A percentile compares a stretch with the other conserved stretches of the same genome.
These are phyloP conservation scores for Spathaspora girioi DNA, from an alignment of 805 yeast species.

Conservation along the genomic window DNA sequence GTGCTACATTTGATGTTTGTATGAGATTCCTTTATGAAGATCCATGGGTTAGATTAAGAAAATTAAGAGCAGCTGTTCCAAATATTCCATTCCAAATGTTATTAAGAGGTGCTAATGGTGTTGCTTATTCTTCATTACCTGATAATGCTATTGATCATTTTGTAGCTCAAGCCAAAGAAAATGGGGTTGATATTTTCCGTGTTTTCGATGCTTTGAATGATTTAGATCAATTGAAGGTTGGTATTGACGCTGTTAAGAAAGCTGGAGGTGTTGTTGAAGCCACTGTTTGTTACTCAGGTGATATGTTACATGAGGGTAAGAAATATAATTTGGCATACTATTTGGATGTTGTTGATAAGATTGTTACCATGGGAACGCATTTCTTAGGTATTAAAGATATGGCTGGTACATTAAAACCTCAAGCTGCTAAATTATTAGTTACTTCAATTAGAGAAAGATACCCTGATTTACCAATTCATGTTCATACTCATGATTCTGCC, in stretches of 20 bases:
- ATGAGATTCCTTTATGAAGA: slow-evolving; percentile 98
- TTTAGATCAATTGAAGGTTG: slow-evolving; percentile 93
- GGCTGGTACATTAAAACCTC: slow-evolving; percentile 99
- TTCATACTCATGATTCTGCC: slow-evolving; percentile 98
- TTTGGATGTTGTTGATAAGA: slow-evolving; percentile 71
- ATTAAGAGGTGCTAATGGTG: slow-evolving; percentile 98
- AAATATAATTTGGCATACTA: slow-evolving; percentile 93
- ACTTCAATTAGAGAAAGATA: slow-evolving; percentile 78
- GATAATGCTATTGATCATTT: slow-evolving; percentile 98
- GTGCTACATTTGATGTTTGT: slow-evolving; percentile 98
- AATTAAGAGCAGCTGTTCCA: slow-evolving; percentile 86
- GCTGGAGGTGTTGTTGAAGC: slow-evolving; percentile 99
- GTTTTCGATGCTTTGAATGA: slow-evolving; percentile 98
- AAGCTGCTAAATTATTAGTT: slow-evolving; percentile 81
- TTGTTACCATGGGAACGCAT: slow-evolving; percentile 94
- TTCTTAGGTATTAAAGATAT: slow-evolving; percentile 96
- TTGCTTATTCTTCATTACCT: slow-evolving; percentile 95
- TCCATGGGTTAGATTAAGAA: slow-evolving; percentile 95
- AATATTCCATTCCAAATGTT: slow-evolving; percentile 99
- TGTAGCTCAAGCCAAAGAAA: slow-evolving; percentile 88
- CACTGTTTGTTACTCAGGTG: slow-evolving; percentile 98
- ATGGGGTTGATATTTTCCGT: slow-evolving; percentile 96
- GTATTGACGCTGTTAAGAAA: slow-evolving; percentile 95
- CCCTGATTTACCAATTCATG: slow-evolving; percentile 95
- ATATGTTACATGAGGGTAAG: slow-evolving; percentile 93